A percentile compares a stretch with the other conserved stretches of the same genome.
phyloP scores from a whole-genome alignment of 2,329 filamentous ascomycete genomes.

The Aspergillus hortae region DNA sequence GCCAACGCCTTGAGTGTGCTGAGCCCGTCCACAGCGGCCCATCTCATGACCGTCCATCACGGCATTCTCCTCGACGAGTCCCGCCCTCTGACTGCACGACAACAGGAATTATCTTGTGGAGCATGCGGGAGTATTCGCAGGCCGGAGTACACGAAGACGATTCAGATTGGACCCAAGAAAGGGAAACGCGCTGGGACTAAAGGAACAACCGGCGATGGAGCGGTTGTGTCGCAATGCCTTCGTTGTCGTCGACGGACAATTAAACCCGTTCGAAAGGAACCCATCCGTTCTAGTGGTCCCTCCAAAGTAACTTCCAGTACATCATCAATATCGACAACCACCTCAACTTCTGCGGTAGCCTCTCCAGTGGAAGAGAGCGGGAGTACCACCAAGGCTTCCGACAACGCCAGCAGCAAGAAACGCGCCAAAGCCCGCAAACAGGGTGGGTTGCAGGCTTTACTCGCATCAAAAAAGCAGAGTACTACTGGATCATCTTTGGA shows the following conservation, averaged over 20 bases:
- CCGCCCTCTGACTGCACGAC: constrained; percentile 29
- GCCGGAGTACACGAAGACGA: constrained; percentile 27
- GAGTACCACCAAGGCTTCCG: constrained; percentile 20
- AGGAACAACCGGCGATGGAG: constrained; percentile 16
- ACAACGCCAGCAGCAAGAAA: constrained; percentile 52
- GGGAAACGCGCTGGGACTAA: constrained; percentile 10
- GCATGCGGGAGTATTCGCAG: constrained; percentile 39
- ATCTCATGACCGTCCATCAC: constrained; percentile 39
- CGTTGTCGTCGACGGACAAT: constrained; percentile 34
- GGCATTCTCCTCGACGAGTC: constrained; percentile 31
- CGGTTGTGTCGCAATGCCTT: constrained; percentile 35
- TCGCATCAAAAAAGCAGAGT: constrained; percentile 42
- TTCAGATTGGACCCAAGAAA: constrained; percentile 22
- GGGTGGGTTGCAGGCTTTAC: constrained; percentile 51
- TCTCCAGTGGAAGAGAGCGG: constrained; percentile 5
- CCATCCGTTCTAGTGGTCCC: constrained; percentile 9
- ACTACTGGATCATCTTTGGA: constrained; percentile 40
- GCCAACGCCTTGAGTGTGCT: constrained; percentile 27
- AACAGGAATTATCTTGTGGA: constrained; percentile 34
- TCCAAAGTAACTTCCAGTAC: constrained; percentile 10
- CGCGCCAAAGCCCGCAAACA: constrained; percentile 54
- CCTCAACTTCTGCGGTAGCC: constrained; percentile 6
- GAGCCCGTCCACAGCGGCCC: constrained; percentile 40
- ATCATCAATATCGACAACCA: constrained; percentile 9
- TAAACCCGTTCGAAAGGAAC: constrained; percentile 19